Evolutionary conservation across 805 yeast species (phyloP).

Genomic region (Candida lessepsii): DNA sequence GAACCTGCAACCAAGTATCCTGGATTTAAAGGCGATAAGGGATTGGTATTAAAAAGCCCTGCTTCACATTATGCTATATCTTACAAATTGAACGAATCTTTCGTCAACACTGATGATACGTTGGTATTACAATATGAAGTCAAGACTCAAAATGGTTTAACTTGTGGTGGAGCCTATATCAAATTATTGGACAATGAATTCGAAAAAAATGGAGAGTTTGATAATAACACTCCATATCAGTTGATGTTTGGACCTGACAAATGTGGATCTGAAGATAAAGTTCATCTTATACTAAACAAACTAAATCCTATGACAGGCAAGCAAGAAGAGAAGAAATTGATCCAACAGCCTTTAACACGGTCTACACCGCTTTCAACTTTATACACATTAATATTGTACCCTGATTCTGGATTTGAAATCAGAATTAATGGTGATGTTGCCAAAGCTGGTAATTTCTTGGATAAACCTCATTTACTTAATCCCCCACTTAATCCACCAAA

Average conservation of each 20-base stretch:
- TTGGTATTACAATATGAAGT: slow-evolving; percentile 88
- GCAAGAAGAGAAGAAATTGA: slow-evolving; percentile 67
- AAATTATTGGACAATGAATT: slow-evolving; percentile 57
- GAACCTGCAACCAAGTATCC: slow-evolving; percentile 52
- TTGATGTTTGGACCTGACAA: slow-evolving; percentile 94
- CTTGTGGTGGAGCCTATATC: slow-evolving; percentile 89
- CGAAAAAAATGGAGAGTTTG: slow-evolving; percentile 42
- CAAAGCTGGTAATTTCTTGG: slow-evolving; percentile 65
- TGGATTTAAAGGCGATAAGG: slow-evolving; percentile 66
- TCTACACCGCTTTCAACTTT: slow-evolving; percentile 57
- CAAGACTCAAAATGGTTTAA: slow-evolving; percentile 72
- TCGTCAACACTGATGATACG: slow-evolving; percentile 60
- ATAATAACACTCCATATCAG: slow-evolving; percentile 69
- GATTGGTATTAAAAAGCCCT: slow-evolving; percentile 70
- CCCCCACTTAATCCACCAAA: slow-evolving; percentile 71
- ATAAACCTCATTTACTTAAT: slow-evolving; percentile 47
- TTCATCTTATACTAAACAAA: slow-evolving; percentile 71
- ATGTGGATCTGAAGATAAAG: slow-evolving; percentile 78
- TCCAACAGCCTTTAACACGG: slow-evolving; percentile 65
- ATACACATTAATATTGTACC: slow-evolving; percentile 73
- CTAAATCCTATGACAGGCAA: slow-evolving; percentile 53
- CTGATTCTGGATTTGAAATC: slow-evolving; percentile 70
- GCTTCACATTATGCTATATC: slow-evolving; percentile 86
- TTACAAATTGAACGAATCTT: slow-evolving; percentile 52
- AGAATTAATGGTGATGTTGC: slow-evolving; percentile 77